phyloP scores from a whole-genome alignment of 2,329 filamentous ascomycete species.

The Aspergillus eucalypticola region DNA sequence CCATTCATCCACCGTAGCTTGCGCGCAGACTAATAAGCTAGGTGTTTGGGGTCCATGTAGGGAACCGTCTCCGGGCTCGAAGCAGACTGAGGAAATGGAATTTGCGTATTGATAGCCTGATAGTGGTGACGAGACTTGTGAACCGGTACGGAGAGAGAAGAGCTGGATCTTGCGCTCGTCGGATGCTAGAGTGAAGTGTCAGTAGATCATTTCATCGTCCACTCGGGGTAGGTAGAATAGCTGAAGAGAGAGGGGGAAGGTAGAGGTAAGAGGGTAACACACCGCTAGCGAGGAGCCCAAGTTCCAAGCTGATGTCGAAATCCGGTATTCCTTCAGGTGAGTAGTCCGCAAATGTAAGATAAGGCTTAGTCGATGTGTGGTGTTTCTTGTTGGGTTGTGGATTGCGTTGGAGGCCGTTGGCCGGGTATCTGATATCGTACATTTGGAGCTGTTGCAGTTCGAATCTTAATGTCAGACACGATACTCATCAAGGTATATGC shows the following conservation, averaged over 20 bases:
- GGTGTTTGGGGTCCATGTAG: slow-evolving; percentile 32
- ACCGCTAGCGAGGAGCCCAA: slow-evolving; percentile 43
- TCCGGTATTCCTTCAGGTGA: slow-evolving; percentile 28
- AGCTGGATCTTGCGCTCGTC: slow-evolving; percentile 37
- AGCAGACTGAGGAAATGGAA: slow-evolving; percentile 34
- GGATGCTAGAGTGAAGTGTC: slow-evolving; percentile 26
- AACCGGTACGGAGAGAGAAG: slow-evolving; percentile 41
- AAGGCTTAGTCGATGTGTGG: slow-evolving; percentile 37
- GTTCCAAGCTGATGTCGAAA: slow-evolving; percentile 40
- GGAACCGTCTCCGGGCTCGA: slow-evolving; percentile 32
- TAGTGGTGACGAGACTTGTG: slow-evolving; percentile 32
- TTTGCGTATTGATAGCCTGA: slow-evolving; percentile 27
- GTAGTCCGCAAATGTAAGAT: slow-evolving; percentile 39
- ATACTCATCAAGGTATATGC: neutral
- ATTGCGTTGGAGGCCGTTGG: slow-evolving; percentile 28
- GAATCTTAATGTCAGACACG: neutral
- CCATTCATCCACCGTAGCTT: slow-evolving; percentile 40
- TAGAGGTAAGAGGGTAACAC: slow-evolving; percentile 8
- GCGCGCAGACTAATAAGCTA: slow-evolving; percentile 36
- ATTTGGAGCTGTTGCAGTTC: slow-evolving; percentile 36
- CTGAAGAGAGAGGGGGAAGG: neutral
- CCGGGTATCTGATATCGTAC: slow-evolving; percentile 44
- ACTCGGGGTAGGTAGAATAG: neutral
- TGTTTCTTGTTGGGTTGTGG: slow-evolving; percentile 29
- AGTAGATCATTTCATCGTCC: neutral